phyloP scores from a whole-genome alignment of 768 basidiomycete genomes.

The Baorangia bicolor region DNA sequence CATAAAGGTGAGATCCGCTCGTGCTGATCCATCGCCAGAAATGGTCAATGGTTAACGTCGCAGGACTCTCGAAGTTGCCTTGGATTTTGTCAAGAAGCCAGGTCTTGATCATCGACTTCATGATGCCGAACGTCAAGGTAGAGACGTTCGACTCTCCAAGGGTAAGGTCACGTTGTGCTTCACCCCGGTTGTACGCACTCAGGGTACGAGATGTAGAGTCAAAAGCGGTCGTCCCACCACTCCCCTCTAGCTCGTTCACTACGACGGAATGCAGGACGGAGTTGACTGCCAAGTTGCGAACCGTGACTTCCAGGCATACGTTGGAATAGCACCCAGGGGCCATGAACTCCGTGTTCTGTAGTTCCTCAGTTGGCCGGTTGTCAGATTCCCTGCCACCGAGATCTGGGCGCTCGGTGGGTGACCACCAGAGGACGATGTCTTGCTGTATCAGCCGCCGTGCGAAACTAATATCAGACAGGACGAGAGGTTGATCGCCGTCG shows the following conservation, averaged over 20 bases:
- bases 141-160: constrained; percentile 91
- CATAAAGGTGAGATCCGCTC: constrained; percentile 81
- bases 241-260: constrained; percentile 97
- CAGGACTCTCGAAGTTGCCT: constrained; percentile 61
- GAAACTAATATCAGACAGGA: constrained; percentile 87
- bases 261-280: constrained; percentile 91
- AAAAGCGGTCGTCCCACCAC: constrained; percentile 90
- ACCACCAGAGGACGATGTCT: constrained; percentile 97
- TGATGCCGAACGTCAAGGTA: constrained; percentile 76
- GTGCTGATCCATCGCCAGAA: constrained; percentile 99
- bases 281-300: constrained; percentile 92
- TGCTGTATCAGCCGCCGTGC: constrained; percentile 84
- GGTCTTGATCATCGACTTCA: constrained; percentile 83
- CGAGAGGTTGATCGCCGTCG: constrained; percentile 85
- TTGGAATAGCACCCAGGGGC: constrained; percentile 87
- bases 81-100: constrained; percentile 91
- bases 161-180: constrained; percentile 62
- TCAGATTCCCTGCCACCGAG: constrained; percentile 93
- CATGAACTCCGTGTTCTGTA: constrained; percentile 81
- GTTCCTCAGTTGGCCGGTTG: constrained; percentile 68
- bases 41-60: constrained; percentile 78
- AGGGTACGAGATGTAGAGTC: constrained; percentile 90
- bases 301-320: constrained; percentile 85
- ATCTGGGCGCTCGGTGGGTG: constrained; percentile 82
- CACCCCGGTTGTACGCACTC: constrained; percentile 77